phyloP scores from a whole-genome alignment of 2,329 filamentous ascomycete species.

The Colletotrichum melonis region DNA sequence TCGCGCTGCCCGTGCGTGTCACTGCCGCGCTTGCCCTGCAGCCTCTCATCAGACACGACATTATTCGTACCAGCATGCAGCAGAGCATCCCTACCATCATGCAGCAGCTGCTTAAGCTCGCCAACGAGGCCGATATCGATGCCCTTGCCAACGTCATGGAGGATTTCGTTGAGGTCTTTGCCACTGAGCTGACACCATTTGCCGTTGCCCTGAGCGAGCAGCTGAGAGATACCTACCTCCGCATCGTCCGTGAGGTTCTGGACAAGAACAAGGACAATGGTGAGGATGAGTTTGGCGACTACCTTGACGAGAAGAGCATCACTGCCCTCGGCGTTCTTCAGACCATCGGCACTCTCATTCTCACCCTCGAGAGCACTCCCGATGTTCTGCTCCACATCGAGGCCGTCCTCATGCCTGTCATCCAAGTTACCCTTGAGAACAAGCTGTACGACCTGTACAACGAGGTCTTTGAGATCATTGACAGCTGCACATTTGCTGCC shows the following conservation, averaged over 20 bases:
- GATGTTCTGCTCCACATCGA: slow-evolving; percentile 96
- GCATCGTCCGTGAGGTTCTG: slow-evolving; percentile 90
- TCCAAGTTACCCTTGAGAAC: slow-evolving; percentile 95
- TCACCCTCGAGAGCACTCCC: slow-evolving; percentile 96
- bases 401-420: slow-evolving; percentile 95
- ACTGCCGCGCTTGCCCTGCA: slow-evolving; percentile 94
- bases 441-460: slow-evolving; percentile 99
- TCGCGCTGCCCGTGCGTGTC: slow-evolving; percentile 92
- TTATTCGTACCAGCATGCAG: slow-evolving; percentile 96
- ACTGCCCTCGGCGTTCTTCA: slow-evolving; percentile 95
- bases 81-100: slow-evolving; percentile 98
- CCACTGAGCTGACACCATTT: slow-evolving; percentile 95
- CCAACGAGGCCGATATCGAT: slow-evolving; percentile 98
- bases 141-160: slow-evolving; percentile 99
- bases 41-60: slow-evolving; percentile 93
- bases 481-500: slow-evolving; percentile 98
- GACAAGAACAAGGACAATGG: slow-evolving; percentile 83
- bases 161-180: slow-evolving; percentile 98
- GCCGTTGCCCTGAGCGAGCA: slow-evolving; percentile 97
- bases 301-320: slow-evolving; percentile 97
- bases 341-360: slow-evolving; percentile 96
- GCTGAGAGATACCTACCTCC: slow-evolving; percentile 92
- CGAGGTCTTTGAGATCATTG: slow-evolving; percentile 98
- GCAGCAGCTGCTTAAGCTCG: slow-evolving; percentile 96
- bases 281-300: slow-evolving; percentile 87